phyloP scores from a whole-genome alignment of 805 yeast genomes.

The Maudiozyma bulderi region DNA sequence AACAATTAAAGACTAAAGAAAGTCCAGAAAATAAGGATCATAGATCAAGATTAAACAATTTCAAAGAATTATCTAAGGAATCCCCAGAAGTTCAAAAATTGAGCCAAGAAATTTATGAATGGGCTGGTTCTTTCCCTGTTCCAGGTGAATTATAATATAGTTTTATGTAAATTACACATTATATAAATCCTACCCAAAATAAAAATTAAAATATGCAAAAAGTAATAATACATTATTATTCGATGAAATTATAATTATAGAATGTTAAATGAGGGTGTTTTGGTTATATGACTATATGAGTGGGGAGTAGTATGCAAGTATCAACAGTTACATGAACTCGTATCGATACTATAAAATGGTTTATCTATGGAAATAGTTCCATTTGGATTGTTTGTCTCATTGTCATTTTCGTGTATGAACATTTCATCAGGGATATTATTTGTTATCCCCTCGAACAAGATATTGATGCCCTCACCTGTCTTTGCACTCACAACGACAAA shows the following conservation, averaged over 20 bases:
- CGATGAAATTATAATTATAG: no score
- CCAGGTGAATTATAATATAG: slow-evolving; percentile 60
- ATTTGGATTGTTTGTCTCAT: neutral
- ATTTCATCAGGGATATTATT: slow-evolving; percentile 29
- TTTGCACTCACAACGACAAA: slow-evolving; percentile 38
- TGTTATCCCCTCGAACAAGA: slow-evolving; percentile 38
- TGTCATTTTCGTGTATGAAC: neutral
- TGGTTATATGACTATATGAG: no score
- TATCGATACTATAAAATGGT: neutral
- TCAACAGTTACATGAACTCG: neutral
- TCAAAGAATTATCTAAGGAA: slow-evolving; percentile 62
- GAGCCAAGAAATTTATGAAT: slow-evolving; percentile 55
- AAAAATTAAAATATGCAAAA: neutral
- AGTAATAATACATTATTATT: no score
- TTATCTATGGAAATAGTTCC: neutral
- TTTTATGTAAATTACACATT: neutral
- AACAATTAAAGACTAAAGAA: slow-evolving; percentile 43
- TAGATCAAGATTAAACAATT: slow-evolving; percentile 53
- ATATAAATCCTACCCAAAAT: neutral
- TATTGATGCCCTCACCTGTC: slow-evolving; percentile 40
- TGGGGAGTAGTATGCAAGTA: neutral
- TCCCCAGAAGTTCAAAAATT: slow-evolving; percentile 50
- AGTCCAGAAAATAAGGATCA: slow-evolving; percentile 57
- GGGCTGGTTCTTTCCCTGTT: slow-evolving; percentile 74
- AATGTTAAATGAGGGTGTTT: no score